phyloP scores from a whole-genome alignment of 441 rosid genomes.

The Pelargonium cotyledonis region DNA sequence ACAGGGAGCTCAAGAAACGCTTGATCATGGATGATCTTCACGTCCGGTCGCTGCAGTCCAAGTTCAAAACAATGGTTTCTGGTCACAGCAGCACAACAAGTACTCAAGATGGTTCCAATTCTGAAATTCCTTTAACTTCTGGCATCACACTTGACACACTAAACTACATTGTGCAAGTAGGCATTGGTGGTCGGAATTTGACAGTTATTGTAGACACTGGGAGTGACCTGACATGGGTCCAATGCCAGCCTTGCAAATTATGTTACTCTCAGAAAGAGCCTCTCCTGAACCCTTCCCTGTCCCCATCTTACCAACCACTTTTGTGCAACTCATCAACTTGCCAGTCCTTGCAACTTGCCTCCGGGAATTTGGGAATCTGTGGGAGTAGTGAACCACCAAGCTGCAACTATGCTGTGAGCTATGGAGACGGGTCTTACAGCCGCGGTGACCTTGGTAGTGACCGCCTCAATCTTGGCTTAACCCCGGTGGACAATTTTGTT shows the following conservation, averaged over 20 bases:
- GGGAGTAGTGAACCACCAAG: constrained; percentile 24
- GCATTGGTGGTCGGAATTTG: constrained; percentile 51
- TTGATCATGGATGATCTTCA: constrained; percentile 47
- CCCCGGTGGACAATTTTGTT: constrained; percentile 37
- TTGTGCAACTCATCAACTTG: constrained; percentile 67
- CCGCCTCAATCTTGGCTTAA: constrained; percentile 41
- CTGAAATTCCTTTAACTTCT: constrained; percentile 52
- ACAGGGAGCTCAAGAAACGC: constrained; percentile 42
- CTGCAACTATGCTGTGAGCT: constrained; percentile 67
- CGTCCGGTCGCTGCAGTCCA: constrained; percentile 50
- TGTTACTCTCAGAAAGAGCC: constrained; percentile 77
- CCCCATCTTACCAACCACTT: constrained; percentile 50
- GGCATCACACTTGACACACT: constrained; percentile 59
- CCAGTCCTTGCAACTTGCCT: constrained; percentile 23
- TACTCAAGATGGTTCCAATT: constrained; percentile 19
- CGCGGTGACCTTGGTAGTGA: constrained; percentile 66
- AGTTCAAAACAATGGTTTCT: constrained; percentile 33
- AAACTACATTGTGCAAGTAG: constrained; percentile 73
- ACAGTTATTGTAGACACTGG: constrained; percentile 83
- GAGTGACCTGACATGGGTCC: constrained; percentile 94
- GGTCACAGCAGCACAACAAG: constrained; percentile 4
- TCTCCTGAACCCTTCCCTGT: constrained; percentile 56
- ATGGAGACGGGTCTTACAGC: constrained; percentile 87
- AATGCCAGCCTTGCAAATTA: constrained; percentile 71
- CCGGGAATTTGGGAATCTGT: background rate